These are phyloP conservation scores for Proliferodiscus dingleyae DNA, from an alignment of 2,329 filamentous ascomycete species.

Conservation along the genomic window DNA sequence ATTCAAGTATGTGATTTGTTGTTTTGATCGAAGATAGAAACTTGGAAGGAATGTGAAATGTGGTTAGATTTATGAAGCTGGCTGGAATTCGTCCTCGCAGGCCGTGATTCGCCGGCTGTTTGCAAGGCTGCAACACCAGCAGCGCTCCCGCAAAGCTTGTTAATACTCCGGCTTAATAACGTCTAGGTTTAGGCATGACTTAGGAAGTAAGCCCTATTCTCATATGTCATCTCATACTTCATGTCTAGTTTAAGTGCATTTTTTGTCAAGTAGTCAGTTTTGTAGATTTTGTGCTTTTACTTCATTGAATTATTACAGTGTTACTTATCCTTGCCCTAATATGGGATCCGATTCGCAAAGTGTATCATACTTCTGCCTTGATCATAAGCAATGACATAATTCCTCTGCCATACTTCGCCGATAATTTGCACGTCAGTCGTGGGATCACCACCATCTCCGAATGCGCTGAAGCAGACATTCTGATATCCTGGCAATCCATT, in stretches of 20 bases:
- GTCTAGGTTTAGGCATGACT: no score
- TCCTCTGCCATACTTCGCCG: conserved; percentile 1
- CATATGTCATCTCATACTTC: no score
- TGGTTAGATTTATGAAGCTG: not conserved
- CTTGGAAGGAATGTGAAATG: not conserved
- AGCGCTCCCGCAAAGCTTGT: not conserved
- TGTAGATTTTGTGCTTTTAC: no score
- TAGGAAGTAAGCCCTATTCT: no score
- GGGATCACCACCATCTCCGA: not conserved
- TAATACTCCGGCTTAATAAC: no score
- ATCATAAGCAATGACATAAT: conserved; percentile 1
- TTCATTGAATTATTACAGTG: no score
- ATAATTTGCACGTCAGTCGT: not conserved
- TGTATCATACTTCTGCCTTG: not conserved
- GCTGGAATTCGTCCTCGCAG: not conserved
- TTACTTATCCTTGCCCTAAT: not conserved
- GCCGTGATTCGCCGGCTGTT: conserved; percentile 5
- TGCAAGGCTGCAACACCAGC: conserved; percentile 8
- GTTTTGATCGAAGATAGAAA: not conserved
- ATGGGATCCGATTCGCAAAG: conserved; percentile 1
- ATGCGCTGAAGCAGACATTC: not conserved
- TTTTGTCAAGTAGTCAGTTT: no score
- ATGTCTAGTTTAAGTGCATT: no score
- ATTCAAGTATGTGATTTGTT: no score
- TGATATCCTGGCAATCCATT: not conserved